Percentiles rank a stretch among this genome's conserved stretches.
These are phyloP conservation scores for Fusarium cicatricum DNA, from an alignment of 2,329 filamentous ascomycete genomes.

Conservation along the genomic window DNA sequence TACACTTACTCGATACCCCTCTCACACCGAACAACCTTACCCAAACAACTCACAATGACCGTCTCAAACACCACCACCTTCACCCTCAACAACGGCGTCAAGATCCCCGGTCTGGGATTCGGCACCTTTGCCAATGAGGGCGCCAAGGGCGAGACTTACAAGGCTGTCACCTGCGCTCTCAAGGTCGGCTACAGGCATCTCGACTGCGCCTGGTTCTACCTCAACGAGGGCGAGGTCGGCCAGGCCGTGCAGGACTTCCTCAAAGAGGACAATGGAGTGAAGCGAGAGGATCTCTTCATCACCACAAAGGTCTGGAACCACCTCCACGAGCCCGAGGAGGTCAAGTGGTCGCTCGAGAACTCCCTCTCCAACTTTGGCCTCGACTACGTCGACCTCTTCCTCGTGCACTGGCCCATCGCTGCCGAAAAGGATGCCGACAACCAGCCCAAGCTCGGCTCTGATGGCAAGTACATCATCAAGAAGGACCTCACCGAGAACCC, in stretches of 20 bases:
- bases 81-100: slow-evolving; percentile 61
- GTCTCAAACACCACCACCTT: slow-evolving; percentile 47
- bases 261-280: slow-evolving; percentile 33
- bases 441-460: slow-evolving; percentile 54
- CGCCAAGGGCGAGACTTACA: slow-evolving; percentile 42
- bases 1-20: slow-evolving; percentile 5
- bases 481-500: slow-evolving; percentile 50
- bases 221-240: slow-evolving; percentile 55
- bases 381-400: slow-evolving; percentile 62
- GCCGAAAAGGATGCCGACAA: slow-evolving; percentile 54
- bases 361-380: slow-evolving; percentile 59
- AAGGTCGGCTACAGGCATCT: slow-evolving; percentile 55
- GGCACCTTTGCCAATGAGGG: slow-evolving; percentile 74
- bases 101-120: slow-evolving; percentile 70
- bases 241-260: slow-evolving; percentile 51
- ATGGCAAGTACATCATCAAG: slow-evolving; percentile 59
- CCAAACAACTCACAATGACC: slow-evolving; percentile 20
- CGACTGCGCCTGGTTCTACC: slow-evolving; percentile 58
- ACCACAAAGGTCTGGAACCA: slow-evolving; percentile 71
- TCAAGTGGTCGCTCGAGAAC: slow-evolving; percentile 57
- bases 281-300: slow-evolving; percentile 55
- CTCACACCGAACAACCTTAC: slow-evolving; percentile 1
- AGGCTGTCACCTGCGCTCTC: slow-evolving; percentile 53
- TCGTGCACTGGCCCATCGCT: slow-evolving; percentile 59
- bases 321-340: slow-evolving; percentile 57